Base-by-base conservation (phyloP, 164 flowering plant species). In the Liquidambar formosana region DNA sequence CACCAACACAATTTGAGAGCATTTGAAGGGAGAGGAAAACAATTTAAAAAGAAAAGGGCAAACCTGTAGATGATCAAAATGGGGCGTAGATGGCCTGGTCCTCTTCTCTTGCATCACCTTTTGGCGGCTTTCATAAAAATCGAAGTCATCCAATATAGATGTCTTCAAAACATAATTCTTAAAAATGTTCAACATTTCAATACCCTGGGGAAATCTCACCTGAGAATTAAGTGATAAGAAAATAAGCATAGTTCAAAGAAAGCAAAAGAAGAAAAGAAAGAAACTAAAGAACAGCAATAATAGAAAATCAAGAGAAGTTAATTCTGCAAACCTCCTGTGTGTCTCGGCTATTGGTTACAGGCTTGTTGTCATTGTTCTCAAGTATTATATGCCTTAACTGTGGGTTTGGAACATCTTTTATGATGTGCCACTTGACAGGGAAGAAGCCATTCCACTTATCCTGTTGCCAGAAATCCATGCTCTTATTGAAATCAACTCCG, bases 401-500 rank as follows among this genome's bases (percentile, higher is more conserved):
- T 15, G 85, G 81, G 64, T 91, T 91, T 21, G 94, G 89, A 22
- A 91, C 80, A 73, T 91, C 97, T 69, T 91, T 91, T 28, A 91
- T 77, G 22, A 91, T 78, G 69, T 89, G 97, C 95, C 94, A 89
- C 82, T 87, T 89, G 48, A 91, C 94, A 1, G 90, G 88, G 67
- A 92, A 89, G 67, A 71, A 84, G 27, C 97, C 97, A 72, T 68
- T 88, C 95, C 95, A 92, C 70, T 89, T 92, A 70, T 87, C 93
- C 71, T 92, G 97, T 68, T 89, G 97, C 97, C 97, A 92, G 63
- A 88, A 92, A 59, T 88, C 92, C 89, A 89, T 84, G 68, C 56
- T 86, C 78, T 79, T 85, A 41, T 72, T 76, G 54, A 84, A 92
- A 78, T 92, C 92, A 59, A 92, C 92, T 10, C 66, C 74, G n/a